Conservation (phyloP, 768 basidiomycete species). For the Mycena indigotica region DNA sequence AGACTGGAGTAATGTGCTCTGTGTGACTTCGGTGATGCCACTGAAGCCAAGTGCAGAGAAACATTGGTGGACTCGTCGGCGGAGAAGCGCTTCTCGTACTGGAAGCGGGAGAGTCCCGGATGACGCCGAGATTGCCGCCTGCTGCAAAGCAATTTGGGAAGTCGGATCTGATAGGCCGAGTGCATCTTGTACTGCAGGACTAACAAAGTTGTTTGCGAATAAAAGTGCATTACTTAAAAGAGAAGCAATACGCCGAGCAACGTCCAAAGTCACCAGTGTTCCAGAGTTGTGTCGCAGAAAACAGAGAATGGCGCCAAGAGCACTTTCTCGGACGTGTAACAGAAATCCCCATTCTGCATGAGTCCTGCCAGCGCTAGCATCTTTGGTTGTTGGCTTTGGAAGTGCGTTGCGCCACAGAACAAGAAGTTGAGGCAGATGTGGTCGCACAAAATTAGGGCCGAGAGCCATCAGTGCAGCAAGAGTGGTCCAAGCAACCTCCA, state of each 20-base stretch:
- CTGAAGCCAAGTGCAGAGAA: slow-evolving; percentile 81
- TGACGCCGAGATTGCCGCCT: slow-evolving; percentile 20
- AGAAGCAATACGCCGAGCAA: slow-evolving; percentile 84
- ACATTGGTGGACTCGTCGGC: slow-evolving; percentile 86
- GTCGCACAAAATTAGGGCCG: slow-evolving; percentile 90
- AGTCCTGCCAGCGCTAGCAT: slow-evolving; percentile 66
- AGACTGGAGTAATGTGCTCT: slow-evolving; percentile 77
- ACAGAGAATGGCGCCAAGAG: slow-evolving; percentile 83
- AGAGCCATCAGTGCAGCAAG: slow-evolving; percentile 90
- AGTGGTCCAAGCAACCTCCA: slow-evolving; percentile 93
- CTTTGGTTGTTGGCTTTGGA: slow-evolving; percentile 92
- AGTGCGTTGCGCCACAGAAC: slow-evolving; percentile 97
- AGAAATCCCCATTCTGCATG: slow-evolving; percentile 88
- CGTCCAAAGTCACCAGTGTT: slow-evolving; percentile 84
- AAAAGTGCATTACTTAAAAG: slow-evolving; percentile 87
- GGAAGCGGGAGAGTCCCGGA: slow-evolving; percentile 58
- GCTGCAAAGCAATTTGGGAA: slow-evolving; percentile 14
- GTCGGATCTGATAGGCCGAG: slow-evolving; percentile 34
- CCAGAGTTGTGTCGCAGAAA: slow-evolving; percentile 82
- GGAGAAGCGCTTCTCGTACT: slow-evolving; percentile 80
- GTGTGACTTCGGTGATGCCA: slow-evolving; percentile 81
- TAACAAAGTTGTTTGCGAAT: slow-evolving; percentile 83
- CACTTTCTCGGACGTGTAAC: slow-evolving; percentile 86
- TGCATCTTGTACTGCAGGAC: slow-evolving; percentile 69
- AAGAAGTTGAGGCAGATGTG: slow-evolving; percentile 90